Evolutionary conservation across 73 alveolate species (phyloP), one percentile per base, ranked within the genome.

Genomic region (Paramecium primaurelia): DNA sequence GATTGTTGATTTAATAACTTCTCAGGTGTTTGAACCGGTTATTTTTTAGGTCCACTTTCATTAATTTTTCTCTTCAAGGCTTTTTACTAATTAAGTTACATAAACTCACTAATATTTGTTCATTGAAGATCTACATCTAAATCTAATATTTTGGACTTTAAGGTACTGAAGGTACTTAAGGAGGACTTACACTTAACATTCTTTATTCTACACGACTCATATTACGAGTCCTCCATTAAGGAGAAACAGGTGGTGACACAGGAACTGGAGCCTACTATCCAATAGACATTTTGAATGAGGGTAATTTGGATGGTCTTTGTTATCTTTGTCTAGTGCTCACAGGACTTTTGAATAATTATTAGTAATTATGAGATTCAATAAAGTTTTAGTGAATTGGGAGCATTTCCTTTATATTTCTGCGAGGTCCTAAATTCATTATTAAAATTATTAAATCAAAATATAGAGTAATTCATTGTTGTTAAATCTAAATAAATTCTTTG

Each of bases 91-190:
- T 16, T 73, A 73, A 36, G 37, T 36, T 73, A 22, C 59, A 73
- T 44, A 16, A 73, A 73, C 34, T 73, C 69, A 73, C 87, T 44
- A 73, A 37, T 44, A 73, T 30, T 73, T 73, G 36, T 37, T 38
- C 87, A 73, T 73, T 73, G 32, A 73, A 73, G 40, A 73, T 36
- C 60, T 73, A 22, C 87, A 73, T 34, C 36, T 73, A 73, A n/a
- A 73, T 20, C 18, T 73, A 20, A 40, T 73, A 73, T 73, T 73
- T 73, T 40, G 60, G 58, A 73, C 87, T 73, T 30, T 32, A 22
- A 36, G 87, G 60, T 36, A 34, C 49, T 64, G 8, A 64, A 36
- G 87, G 60, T 36, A 34, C 49, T 64, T 64, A 64, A 28, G 87
- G 64, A 38, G 59, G 87, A 73, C 87, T 73, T 73, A 40, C 87